Conservation (phyloP, 495 filamentous ascomycete genomes). For the Penicillium parvum region DNA sequence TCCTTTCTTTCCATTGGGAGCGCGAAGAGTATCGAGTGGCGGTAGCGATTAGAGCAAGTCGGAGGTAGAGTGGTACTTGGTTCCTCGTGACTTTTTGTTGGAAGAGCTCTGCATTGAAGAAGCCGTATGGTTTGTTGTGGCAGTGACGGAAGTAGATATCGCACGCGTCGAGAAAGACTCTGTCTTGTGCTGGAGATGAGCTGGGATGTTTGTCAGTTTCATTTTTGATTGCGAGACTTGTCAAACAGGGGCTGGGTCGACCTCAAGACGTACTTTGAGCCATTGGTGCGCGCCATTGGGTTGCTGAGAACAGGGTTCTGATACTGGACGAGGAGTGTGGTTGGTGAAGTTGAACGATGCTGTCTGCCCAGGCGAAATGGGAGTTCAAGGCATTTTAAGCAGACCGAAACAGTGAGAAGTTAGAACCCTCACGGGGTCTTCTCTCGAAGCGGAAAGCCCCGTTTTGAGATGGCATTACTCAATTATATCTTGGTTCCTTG, state of each 20-base stretch:
- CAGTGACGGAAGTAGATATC: conserved; percentile 25
- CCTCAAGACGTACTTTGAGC: too few relatives aligned
- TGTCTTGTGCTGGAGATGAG: conserved; percentile 10
- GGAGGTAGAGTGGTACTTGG: conserved; percentile 18
- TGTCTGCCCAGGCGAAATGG: too few relatives aligned
- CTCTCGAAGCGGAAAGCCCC: neutral
- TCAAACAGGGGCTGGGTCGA: too few relatives aligned
- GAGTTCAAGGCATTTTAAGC: neutral
- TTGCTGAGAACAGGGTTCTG: neutral
- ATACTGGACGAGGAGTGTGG: neutral
- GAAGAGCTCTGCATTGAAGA: conserved; percentile 26
- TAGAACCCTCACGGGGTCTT: conserved; percentile 1
- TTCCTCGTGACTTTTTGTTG: conserved; percentile 9
- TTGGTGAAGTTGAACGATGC: neutral
- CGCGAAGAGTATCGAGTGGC: conserved; percentile 23
- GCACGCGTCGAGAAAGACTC: conserved; percentile 23
- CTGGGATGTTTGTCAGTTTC: neutral
- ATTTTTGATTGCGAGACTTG: too few relatives aligned
- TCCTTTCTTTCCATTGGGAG: conserved; percentile 18
- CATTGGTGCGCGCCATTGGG: neutral
- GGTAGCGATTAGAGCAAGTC: conserved; percentile 27
- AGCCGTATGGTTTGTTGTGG: conserved; percentile 30
- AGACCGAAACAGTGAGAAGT: conserved; percentile 3
- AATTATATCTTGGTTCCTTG: conserved; percentile 6
- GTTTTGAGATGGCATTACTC: conserved; percentile 10